Base-by-base conservation (phyloP, 805 yeast species). In the Yarrowia sp. region DNA sequence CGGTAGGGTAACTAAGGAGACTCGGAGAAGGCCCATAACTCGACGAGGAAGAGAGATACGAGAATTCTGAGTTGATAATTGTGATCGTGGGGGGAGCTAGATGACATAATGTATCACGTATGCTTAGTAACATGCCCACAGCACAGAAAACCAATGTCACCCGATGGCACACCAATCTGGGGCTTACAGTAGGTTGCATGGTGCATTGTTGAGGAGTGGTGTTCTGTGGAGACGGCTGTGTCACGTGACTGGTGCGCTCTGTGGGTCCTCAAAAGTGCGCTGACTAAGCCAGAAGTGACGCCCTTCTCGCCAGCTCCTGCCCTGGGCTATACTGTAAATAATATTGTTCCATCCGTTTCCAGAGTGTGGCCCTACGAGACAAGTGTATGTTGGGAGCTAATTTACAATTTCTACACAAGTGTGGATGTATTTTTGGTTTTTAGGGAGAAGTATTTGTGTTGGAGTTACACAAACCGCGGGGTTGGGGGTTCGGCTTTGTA, bases 151-250 rank as follows among this genome's bases (percentile, higher is more conserved):
- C 8, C 12, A 9, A n/a, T 18, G 22, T 42, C 47, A 42, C 47
- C 47, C 47, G 47, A 42, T 42, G 4, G 32, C 29, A 42, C 27
- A 42, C 18, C 29, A 44, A 44, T 27, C 51, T 29, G 51, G 51
- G 51, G 51, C 51, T n/a, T n/a, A n/a, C n/a, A n/a, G n/a, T 44
- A 44, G 51, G 51, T 44, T 44, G 51, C 35, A 44, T 35, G 33
- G 27, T 44, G 49, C 49, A 44, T 44, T 44, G 49, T 44, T 44
- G 49, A 6, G 33, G 33, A 27, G 24, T 6, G 14, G 7, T 5
- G 19, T 9, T 6, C 14, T n/a, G n/a, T n/a, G n/a, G n/a, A n/a
- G n/a, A n/a, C n/a, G n/a, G n/a, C n/a, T n/a, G n/a, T n/a, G 44
- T 39, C 44, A 39, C 44, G 44, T 39, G 29, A 22, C n/a, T n/a